Base-by-base conservation (phyloP, 805 yeast species). In the Vanderwaltozyma polyspora region DNA sequence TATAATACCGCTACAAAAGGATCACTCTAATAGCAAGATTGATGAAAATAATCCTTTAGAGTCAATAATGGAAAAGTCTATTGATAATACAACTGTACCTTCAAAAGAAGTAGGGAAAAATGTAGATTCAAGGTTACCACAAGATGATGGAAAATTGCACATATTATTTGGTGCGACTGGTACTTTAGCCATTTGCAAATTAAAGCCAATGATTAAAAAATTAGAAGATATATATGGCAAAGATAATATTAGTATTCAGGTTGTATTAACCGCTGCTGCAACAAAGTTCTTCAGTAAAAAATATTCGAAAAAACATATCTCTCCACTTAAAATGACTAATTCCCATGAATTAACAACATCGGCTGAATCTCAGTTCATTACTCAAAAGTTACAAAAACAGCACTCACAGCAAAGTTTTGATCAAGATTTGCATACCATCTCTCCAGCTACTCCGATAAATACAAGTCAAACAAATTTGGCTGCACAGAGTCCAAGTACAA, bases 81-180 rank as follows among this genome's bases (percentile, higher is more conserved):
- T n/a, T n/a, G n/a, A n/a, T n/a, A n/a, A n/a, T n/a, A 12, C 9
- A 6, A 11, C 27, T 25, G 13, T 25, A 25, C 12, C 27, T 6
- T 11, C 13, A 12, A 59, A 71, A 45, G 68, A 67, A 32, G 57
- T 59, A 15, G 55, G 65, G n/a, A 46, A 51, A 28, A 73, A 72
- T 45, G 60, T 72, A 26, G 86, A 80, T 49, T 76, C 79, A 4
- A 64, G 80, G 13, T 59, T 76, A 40, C 79, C 79, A 1, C 74
- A 79, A 55, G 91, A 85, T 52, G 95, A 86, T 57, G 87, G 85
- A 11, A 86, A 84, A 53, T 68, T 83, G 39, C 96, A 86, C 59
- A 76, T 86, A 23, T 63, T 86, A 41, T 65, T 86, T 40, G 95
- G 91, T 6, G 86, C 87, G 19, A 84, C 94, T 13, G 96, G 96